phyloP scores from a whole-genome alignment of 1,284 basidiomycete species.

The Tilletia indica region DNA sequence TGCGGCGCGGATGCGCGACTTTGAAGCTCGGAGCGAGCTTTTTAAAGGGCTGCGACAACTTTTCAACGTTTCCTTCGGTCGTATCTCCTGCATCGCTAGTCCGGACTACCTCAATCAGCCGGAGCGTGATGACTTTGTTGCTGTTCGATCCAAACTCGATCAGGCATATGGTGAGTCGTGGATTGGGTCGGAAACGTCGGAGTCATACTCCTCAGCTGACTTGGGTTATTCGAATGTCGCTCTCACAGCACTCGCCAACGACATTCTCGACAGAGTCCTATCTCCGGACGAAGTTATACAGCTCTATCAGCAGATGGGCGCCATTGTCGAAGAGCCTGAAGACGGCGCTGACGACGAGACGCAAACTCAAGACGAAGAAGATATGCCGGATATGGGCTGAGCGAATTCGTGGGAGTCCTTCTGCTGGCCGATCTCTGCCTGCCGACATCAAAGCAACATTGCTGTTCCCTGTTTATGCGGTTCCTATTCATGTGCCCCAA shows the following conservation, averaged over 20 bases:
- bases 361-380: constrained; percentile 12
- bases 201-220: neutral
- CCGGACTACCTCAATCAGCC: constrained; percentile 8
- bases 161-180: constrained; percentile 3
- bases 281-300: constrained; percentile 2
- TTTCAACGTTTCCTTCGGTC: constrained; percentile 8
- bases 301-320: neutral
- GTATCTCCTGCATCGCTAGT: neutral
- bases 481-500: too few species aligned
- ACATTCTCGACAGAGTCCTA: neutral
- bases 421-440: too few species aligned
- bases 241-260: neutral
- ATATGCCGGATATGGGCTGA: neutral
- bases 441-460: too few species aligned
- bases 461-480: too few species aligned
- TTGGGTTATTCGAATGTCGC: neutral
- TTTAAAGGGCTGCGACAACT: neutral
- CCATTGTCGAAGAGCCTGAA: constrained; percentile 5
- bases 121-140: constrained; percentile 6
- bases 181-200: neutral
- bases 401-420: too few species aligned
- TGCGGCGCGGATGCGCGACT: neutral
- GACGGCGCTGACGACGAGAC: constrained; percentile 14
- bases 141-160: neutral
- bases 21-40: neutral